Base-by-base conservation (phyloP, 768 basidiomycete genomes). In the Tricholoma matsutake region DNA sequence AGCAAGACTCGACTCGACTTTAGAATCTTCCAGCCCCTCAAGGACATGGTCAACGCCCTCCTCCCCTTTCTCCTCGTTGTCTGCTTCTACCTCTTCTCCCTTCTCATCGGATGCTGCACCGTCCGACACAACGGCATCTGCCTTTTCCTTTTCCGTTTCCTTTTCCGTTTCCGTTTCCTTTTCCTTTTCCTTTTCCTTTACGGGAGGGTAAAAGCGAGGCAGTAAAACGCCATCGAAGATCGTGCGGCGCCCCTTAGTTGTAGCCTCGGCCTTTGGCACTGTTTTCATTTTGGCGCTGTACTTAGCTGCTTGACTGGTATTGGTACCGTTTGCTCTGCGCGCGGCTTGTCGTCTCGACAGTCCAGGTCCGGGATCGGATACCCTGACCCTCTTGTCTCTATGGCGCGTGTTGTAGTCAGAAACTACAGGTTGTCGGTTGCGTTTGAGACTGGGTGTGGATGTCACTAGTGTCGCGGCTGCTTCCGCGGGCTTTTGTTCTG, bases 331-430 rank as follows among this genome's bases (percentile, higher is more conserved):
- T 2, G 29, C n/a, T 57, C 11, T 25, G 22, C 60, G 60, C 9
- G 53, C 51, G 8, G 31, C 37, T 39, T 54, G 56, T 41, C 64
- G 60, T 55, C 55, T 37, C 34, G 22, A 25, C 22, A 39, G 0
- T 13, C 63, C 39, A 16, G 64, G 61, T 11, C 52, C 61, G 31
- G 62, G 63, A 47, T 67, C 65, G 25, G 64, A 61, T 4, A 56
- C 41, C 47, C 66, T 65, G 13, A 56, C 58, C 22, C 65, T 60
- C 18, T 63, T 63, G 11, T 59, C 54, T 28, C 65, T 63, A 54
- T 61, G 62, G 14, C 68, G 62, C 4, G 66, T 69, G 25, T 65
- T 60, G 25, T 67, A 64, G 55, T 68, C 66, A 54, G 68, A 67
- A 14, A 67, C 55, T 20, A 66, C 57, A 2, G 64, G 57, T 29